Percentiles rank a stretch among this genome's conserved stretches.
These are phyloP conservation scores for Xylaria polymorpha DNA, from an alignment of 2,329 filamentous ascomycete genomes.

Conservation along the genomic window DNA sequence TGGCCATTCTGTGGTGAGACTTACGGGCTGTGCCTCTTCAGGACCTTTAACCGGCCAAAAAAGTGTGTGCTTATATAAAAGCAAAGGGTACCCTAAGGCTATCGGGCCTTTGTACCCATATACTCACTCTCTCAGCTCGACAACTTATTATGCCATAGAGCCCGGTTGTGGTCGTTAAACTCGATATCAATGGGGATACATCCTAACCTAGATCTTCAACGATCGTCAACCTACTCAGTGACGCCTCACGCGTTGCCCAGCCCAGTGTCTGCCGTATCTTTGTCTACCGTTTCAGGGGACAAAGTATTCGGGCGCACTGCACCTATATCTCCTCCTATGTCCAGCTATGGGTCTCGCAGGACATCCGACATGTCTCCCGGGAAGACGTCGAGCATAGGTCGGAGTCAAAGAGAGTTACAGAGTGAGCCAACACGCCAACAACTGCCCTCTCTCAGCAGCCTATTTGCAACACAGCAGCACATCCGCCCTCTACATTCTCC, in stretches of 20 bases:
- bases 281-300: slow-evolving; percentile 60
- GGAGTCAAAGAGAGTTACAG: slow-evolving; percentile 51
- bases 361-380: slow-evolving; percentile 58
- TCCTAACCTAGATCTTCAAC: slow-evolving; percentile 62
- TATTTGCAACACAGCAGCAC: slow-evolving; percentile 63
- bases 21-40: slow-evolving; percentile 42
- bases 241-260: slow-evolving; percentile 65
- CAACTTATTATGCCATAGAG: slow-evolving; percentile 42
- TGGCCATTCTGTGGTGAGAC: slow-evolving; percentile 43
- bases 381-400: slow-evolving; percentile 54
- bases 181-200: slow-evolving; percentile 66
- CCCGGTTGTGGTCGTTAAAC: slow-evolving; percentile 35
- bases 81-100: slow-evolving; percentile 16
- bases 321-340: slow-evolving; percentile 67
- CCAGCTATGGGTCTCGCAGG: slow-evolving; percentile 64
- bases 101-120: slow-evolving; percentile 27
- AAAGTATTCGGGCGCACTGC: slow-evolving; percentile 58
- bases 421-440: slow-evolving; percentile 56
- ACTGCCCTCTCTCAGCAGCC: slow-evolving; percentile 67
- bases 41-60: slow-evolving; percentile 42
- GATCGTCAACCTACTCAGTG: slow-evolving; percentile 62
- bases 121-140: slow-evolving; percentile 16
- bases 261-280: slow-evolving; percentile 61
- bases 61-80: slow-evolving; percentile 27
- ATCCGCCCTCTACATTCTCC: slow-evolving; percentile 60